Conservation (phyloP, 2,329 filamentous ascomycete genomes). For the Aureobasidium sp. region DNA sequence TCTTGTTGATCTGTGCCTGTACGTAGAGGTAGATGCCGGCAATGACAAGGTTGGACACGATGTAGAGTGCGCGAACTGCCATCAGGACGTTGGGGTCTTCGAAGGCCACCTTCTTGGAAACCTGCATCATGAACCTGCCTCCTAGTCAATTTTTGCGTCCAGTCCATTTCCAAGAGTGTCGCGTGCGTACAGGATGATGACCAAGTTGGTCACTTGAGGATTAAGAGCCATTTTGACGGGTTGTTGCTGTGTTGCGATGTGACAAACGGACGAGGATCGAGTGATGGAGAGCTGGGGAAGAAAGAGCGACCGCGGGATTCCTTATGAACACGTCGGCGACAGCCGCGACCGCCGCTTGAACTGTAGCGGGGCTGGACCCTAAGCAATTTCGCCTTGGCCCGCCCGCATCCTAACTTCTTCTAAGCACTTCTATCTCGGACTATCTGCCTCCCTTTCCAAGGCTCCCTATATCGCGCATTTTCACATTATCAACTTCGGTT, state of each 20-base stretch:
- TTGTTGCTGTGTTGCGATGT: neutral
- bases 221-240: slow-evolving; percentile 8
- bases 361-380: neutral
- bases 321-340: neutral
- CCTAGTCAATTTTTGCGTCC: slow-evolving; percentile 2
- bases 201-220: slow-evolving; percentile 58
- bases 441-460: neutral
- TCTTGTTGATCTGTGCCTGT: slow-evolving; percentile 79
- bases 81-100: slow-evolving; percentile 70
- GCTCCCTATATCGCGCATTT: neutral
- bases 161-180: neutral
- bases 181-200: slow-evolving; percentile 63
- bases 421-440: slow-evolving; percentile 4
- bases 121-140: slow-evolving; percentile 79
- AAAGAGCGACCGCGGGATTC: too few relatives aligned
- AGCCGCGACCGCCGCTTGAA: neutral
- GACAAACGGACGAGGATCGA: neutral
- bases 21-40: slow-evolving; percentile 77
- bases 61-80: slow-evolving; percentile 55
- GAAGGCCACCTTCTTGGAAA: slow-evolving; percentile 90
- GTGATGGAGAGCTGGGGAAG: slow-evolving; percentile 1
- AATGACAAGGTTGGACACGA: slow-evolving; percentile 75
- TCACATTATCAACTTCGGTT: neutral
- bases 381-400: neutral
- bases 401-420: neutral